These are phyloP conservation scores for Penicillium chermesinum DNA, from an alignment of 495 filamentous ascomycete species.

Conservation along the genomic window DNA sequence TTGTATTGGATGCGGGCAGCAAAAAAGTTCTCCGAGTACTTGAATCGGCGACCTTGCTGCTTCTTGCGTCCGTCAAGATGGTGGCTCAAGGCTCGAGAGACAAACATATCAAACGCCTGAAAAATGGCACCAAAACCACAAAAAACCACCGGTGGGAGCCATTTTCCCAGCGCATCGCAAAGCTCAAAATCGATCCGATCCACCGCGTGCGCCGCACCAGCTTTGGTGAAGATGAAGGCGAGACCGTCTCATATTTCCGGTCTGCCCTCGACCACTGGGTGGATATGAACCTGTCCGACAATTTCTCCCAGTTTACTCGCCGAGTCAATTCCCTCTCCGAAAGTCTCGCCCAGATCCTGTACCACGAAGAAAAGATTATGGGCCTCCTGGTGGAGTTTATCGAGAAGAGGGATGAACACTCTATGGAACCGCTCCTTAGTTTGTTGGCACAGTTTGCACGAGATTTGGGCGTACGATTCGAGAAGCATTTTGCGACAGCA, in stretches of 20 bases:
- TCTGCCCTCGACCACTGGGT: constrained; percentile 80
- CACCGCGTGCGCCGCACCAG: constrained; percentile 78
- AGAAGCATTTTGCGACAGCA: constrained; percentile 71
- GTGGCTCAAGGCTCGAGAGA: constrained; percentile 58
- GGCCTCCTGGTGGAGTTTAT: constrained; percentile 72
- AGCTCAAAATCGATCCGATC: constrained; percentile 88
- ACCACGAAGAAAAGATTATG: constrained; percentile 82
- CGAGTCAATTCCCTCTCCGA: constrained; percentile 74
- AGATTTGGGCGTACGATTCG: constrained; percentile 83
- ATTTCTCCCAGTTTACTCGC: constrained; percentile 67
- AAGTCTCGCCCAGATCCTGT: constrained; percentile 83
- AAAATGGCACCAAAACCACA: constrained; percentile 62
- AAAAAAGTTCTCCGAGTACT: constrained; percentile 20
- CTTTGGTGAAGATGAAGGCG: constrained; percentile 65
- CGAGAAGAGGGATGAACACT: constrained; percentile 63
- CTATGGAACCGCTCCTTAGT: constrained; percentile 78
- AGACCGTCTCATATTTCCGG: constrained; percentile 73
- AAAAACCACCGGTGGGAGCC: constrained; percentile 85
- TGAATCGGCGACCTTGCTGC: constrained; percentile 31
- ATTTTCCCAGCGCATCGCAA: constrained; percentile 89
- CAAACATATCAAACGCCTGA: constrained; percentile 58
- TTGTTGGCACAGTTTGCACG: constrained; percentile 86
- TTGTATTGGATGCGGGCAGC: constrained; percentile 32
- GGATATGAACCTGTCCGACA: constrained; percentile 80
- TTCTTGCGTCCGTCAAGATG: constrained; percentile 34